phyloP scores from a whole-genome alignment of 495 filamentous ascomycete species.

The Cryomyces minteri region DNA sequence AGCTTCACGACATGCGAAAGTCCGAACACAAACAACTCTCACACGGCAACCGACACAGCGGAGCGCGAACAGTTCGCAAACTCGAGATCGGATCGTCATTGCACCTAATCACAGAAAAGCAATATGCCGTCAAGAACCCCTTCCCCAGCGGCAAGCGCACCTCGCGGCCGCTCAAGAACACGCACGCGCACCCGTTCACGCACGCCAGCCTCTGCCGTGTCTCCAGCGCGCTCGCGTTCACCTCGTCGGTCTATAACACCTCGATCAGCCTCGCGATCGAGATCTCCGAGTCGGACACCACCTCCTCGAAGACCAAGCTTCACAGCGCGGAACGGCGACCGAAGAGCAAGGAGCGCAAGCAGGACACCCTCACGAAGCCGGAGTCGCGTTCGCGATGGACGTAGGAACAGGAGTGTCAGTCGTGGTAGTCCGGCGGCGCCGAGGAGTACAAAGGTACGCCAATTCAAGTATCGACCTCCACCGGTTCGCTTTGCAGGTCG shows the following conservation, averaged over 20 bases:
- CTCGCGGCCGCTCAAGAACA: background rate
- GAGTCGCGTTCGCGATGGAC: background rate
- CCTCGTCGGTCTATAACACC: constrained; percentile 1
- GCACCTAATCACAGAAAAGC: no score
- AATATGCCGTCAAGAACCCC: no score
- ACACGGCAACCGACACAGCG: no score
- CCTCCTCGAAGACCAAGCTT: background rate
- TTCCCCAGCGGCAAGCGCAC: background rate
- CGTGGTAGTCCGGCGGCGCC: background rate
- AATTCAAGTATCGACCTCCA: background rate
- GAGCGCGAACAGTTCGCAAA: no score
- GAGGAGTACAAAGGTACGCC: constrained; percentile 1
- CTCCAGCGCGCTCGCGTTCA: background rate
- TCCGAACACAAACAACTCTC: no score
- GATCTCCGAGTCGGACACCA: constrained; percentile 1
- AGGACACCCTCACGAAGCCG: background rate
- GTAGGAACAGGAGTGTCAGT: background rate
- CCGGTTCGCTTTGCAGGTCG: background rate
- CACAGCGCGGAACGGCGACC: background rate
- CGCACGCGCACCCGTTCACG: background rate
- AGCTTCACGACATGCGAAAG: no score
- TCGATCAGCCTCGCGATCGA: constrained; percentile 1
- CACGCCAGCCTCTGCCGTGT: background rate
- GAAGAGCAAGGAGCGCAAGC: constrained; percentile 1
- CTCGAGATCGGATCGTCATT: no score